Evolutionary conservation across 192 early-diverging fungal genomes (phyloP).

Genomic region (Rhizophagus sp.): DNA sequence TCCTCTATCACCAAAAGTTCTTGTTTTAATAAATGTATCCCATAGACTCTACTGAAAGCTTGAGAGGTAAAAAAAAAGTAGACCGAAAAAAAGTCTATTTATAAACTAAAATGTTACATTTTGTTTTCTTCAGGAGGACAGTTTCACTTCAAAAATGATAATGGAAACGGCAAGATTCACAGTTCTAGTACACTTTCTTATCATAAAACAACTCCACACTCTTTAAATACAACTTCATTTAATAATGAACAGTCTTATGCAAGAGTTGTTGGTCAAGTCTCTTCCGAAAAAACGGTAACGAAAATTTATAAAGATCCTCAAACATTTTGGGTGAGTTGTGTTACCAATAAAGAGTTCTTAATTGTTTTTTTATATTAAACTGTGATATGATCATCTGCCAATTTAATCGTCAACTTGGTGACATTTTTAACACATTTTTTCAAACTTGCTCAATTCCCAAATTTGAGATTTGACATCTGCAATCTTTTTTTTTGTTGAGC

Average conservation of each 20-base stretch:
- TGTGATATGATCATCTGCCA: too few species aligned
- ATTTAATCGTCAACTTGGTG: neutral
- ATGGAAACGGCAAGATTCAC: neutral
- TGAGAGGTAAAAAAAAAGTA: neutral
- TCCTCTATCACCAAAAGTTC: neutral
- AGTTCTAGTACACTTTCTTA: neutral
- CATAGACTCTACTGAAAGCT: neutral
- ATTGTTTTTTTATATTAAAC: too few species aligned
- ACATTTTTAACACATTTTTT: neutral
- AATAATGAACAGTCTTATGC: slow-evolving; percentile 12
- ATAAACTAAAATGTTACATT: neutral
- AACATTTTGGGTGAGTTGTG: slow-evolving; percentile 24
- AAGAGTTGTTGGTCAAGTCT: slow-evolving; percentile 23
- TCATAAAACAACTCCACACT: neutral
- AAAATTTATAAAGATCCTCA: slow-evolving; percentile 22
- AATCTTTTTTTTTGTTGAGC: neutral
- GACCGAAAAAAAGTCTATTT: neutral
- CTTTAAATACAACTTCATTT: neutral
- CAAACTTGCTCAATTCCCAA: neutral
- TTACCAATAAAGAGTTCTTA: neutral
- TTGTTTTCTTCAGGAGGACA: neutral
- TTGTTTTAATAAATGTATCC: slow-evolving; percentile 1
- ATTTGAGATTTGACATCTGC: slow-evolving; percentile 1
- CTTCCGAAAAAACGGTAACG: slow-evolving; percentile 16
- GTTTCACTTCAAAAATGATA: neutral